Evolutionary conservation across 2,329 filamentous ascomycete genomes (phyloP).

Genomic region (Cordyceps cateniannulata): DNA sequence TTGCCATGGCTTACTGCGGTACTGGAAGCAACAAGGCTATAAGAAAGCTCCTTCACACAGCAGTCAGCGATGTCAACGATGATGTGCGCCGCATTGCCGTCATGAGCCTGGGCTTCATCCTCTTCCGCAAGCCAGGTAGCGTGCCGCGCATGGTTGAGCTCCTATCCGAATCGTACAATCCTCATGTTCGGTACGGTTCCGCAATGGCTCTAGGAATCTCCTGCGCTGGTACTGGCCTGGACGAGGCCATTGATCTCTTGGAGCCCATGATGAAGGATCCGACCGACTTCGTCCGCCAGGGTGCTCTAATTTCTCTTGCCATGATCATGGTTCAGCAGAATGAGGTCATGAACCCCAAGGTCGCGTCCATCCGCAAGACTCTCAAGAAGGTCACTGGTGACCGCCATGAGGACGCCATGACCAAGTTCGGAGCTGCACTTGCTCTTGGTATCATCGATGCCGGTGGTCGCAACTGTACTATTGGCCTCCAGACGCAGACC

Average conservation of each 20-base stretch:
- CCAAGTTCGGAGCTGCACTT: slow-evolving; percentile 92
- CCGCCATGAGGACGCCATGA: slow-evolving; percentile 97
- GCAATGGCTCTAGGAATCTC: slow-evolving; percentile 98
- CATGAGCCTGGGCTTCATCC: slow-evolving; percentile 95
- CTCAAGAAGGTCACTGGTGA: slow-evolving; percentile 91
- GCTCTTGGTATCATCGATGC: slow-evolving; percentile 97
- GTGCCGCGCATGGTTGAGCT: slow-evolving; percentile 99
- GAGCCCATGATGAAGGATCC: slow-evolving; percentile 99
- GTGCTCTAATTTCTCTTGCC: slow-evolving; percentile 83
- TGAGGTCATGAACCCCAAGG: slow-evolving; percentile 97
- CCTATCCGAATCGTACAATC: slow-evolving; percentile 96
- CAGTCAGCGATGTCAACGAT: slow-evolving; percentile 96
- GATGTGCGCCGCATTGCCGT: slow-evolving; percentile 94
- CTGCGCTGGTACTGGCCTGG: slow-evolving; percentile 89
- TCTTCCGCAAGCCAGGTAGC: slow-evolving; percentile 95
- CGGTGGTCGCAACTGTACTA: slow-evolving; percentile 96
- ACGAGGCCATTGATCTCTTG: slow-evolving; percentile 91
- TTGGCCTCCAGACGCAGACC: slow-evolving; percentile 93
- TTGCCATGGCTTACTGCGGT: slow-evolving; percentile 93
- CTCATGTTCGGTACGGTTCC: slow-evolving; percentile 93
- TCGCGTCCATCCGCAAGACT: slow-evolving; percentile 81
- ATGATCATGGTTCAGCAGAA: slow-evolving; percentile 99
- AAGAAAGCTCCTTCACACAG: slow-evolving; percentile 87
- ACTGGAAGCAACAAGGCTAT: slow-evolving; percentile 98
- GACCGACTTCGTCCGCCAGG: slow-evolving; percentile 95